phyloP scores from a whole-genome alignment of 768 basidiomycete species.

The Macrolepiota albuminosa region DNA sequence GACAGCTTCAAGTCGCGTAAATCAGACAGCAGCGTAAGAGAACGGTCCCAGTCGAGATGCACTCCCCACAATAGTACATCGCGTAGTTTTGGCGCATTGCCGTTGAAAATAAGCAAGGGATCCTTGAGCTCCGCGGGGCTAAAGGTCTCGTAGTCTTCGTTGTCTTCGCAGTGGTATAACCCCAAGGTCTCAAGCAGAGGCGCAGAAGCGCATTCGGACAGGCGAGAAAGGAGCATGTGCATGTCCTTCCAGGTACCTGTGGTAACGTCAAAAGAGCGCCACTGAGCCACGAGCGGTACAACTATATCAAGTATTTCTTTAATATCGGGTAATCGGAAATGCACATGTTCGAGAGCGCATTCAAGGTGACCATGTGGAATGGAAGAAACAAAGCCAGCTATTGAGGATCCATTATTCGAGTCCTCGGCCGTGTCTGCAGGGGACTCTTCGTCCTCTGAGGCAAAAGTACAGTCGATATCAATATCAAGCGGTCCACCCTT shows the following conservation, averaged over 20 bases:
- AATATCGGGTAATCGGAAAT: slow-evolving; percentile 27
- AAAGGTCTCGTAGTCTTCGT: slow-evolving; percentile 37
- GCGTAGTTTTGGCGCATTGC: slow-evolving; percentile 48
- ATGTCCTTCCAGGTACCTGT: slow-evolving; percentile 45
- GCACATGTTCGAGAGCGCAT: slow-evolving; percentile 18
- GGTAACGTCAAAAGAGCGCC: slow-evolving; percentile 45
- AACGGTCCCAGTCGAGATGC: slow-evolving; percentile 60
- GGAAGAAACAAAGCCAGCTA: too few species aligned
- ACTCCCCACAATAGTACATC: slow-evolving; percentile 60
- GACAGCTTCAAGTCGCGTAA: slow-evolving; percentile 54
- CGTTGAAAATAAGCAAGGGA: slow-evolving; percentile 46
- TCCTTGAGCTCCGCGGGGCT: slow-evolving; percentile 33
- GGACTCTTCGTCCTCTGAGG: slow-evolving; percentile 13
- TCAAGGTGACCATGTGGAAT: slow-evolving; percentile 5
- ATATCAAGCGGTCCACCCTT: slow-evolving; percentile 52
- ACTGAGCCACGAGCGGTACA: slow-evolving; percentile 48
- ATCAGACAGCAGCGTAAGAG: slow-evolving; percentile 36
- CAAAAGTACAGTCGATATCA: slow-evolving; percentile 37
- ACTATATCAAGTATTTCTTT: slow-evolving; percentile 37
- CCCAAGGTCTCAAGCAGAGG: slow-evolving; percentile 49
- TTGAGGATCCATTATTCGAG: not conserved
- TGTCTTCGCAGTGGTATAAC: slow-evolving; percentile 54
- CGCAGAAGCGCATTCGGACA: slow-evolving; percentile 42
- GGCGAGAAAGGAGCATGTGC: slow-evolving; percentile 34
- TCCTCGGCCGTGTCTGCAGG: not conserved